phyloP scores from a whole-genome alignment of 164 flowering plant species.

The Sextonia rubra region DNA sequence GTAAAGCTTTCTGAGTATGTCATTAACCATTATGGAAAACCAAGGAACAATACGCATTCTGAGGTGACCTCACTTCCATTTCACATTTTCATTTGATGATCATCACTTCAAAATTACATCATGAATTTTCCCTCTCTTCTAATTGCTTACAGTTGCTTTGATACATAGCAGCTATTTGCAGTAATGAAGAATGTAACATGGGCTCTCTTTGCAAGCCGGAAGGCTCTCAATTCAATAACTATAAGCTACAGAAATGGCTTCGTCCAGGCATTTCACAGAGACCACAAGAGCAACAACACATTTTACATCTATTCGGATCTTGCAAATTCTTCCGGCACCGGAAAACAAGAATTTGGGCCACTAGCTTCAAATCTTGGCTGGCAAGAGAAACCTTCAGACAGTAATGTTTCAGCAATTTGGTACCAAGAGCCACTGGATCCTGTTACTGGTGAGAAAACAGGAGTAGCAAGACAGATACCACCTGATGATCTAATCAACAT shows the following conservation, averaged over 20 bases:
- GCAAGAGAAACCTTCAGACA: slow-evolving; percentile 47
- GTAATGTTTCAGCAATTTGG: slow-evolving; percentile 76
- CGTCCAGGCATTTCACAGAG: slow-evolving; percentile 96
- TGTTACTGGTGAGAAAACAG: slow-evolving; percentile 60
- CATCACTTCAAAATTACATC: not conserved
- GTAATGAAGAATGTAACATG: slow-evolving; percentile 83
- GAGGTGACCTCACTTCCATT: slow-evolving; percentile 49
- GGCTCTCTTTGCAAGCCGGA: slow-evolving; percentile 86
- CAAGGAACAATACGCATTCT: slow-evolving; percentile 52
- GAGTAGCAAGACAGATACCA: slow-evolving; percentile 52
- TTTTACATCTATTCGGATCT: slow-evolving; percentile 85
- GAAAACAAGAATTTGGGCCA: slow-evolving; percentile 14
- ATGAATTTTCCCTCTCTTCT: not conserved
- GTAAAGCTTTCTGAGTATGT: slow-evolving; percentile 91
- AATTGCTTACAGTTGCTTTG: slow-evolving; percentile 2
- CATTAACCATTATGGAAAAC: slow-evolving; percentile 50
- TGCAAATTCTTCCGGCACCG: slow-evolving; percentile 50
- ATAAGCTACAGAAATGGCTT: slow-evolving; percentile 82
- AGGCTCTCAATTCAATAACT: slow-evolving; percentile 85
- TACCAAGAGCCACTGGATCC: slow-evolving; percentile 83
- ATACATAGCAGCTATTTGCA: slow-evolving; percentile 60
- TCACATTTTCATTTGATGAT: not conserved
- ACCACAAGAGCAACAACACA: slow-evolving; percentile 73
- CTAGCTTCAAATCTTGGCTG: slow-evolving; percentile 45
- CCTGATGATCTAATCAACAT: slow-evolving; percentile 88